Percentiles rank a stretch among this genome's conserved stretches.
phyloP scores from a whole-genome alignment of 163 green algal species.

The Prototheca cutis region DNA sequence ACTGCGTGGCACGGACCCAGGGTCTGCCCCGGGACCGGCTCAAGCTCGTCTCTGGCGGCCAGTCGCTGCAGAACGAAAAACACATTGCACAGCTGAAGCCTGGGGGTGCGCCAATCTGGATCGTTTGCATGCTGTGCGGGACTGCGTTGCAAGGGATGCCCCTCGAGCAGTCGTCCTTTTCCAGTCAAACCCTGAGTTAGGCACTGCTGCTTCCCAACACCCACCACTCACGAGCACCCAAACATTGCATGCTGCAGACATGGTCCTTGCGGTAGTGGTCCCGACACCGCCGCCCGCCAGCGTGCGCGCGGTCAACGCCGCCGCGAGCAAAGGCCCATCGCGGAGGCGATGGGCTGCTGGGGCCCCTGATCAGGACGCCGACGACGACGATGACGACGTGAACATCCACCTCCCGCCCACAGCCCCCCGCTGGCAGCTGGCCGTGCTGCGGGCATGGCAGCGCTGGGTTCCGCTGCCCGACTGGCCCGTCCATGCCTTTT shows the following conservation, averaged over 20 bases:
- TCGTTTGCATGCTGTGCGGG: too few relatives aligned
- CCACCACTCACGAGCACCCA: neutral
- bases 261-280: constrained; percentile 11
- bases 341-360: too few relatives aligned
- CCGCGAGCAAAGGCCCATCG: too few relatives aligned
- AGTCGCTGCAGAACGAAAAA: constrained; percentile 3
- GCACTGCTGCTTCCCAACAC: neutral
- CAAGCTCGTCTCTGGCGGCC: constrained; percentile 3
- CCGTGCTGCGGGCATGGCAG: too few relatives aligned
- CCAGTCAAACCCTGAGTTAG: too few relatives aligned
- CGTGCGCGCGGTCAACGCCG: constrained; percentile 5
- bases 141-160: too few relatives aligned
- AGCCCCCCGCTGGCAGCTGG: constrained; percentile 10
- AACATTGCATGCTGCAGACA: constrained; percentile 6
- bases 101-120: constrained; percentile 2
- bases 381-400: too few relatives aligned
- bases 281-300: constrained; percentile 4
- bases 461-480: constrained; percentile 13
- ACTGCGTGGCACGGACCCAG: neutral
- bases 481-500: constrained; percentile 2
- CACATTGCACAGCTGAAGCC: neutral
- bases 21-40: constrained; percentile 1
- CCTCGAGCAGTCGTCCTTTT: too few relatives aligned
- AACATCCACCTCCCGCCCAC: constrained; percentile 10
- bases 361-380: too few relatives aligned